Conservation (phyloP, 2,329 filamentous ascomycete species). For the Epichloe aotearoae region DNA sequence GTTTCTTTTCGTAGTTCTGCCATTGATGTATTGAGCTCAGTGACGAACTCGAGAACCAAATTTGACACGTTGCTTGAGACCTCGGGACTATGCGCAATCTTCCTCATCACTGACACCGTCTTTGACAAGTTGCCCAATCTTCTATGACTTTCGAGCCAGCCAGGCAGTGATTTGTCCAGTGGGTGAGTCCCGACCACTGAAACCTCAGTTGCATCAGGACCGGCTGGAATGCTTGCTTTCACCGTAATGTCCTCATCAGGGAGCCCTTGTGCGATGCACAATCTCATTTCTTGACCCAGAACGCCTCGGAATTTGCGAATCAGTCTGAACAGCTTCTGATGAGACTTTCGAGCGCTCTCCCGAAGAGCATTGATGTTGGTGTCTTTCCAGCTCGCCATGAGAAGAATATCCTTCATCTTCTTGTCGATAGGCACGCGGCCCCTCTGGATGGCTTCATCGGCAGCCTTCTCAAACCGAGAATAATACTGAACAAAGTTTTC, state of each 20-base stretch:
- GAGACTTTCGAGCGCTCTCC: constrained; percentile 81
- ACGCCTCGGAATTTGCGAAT: constrained; percentile 79
- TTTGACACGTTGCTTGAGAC: constrained; percentile 41
- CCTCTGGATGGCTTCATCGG: constrained; percentile 50
- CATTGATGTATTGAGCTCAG: constrained; percentile 53
- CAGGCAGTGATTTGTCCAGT: constrained; percentile 18
- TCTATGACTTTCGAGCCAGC: constrained; percentile 35
- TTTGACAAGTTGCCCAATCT: constrained; percentile 58
- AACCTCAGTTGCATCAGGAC: constrained; percentile 4
- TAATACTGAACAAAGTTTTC: constrained; percentile 69
- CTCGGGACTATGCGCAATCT: constrained; percentile 40
- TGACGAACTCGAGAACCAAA: constrained; percentile 55
- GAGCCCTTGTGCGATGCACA: constrained; percentile 46
- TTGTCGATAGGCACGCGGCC: constrained; percentile 73
- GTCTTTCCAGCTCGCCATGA: constrained; percentile 94
- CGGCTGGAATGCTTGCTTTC: constrained; percentile 1
- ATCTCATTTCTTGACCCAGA: constrained; percentile 61
- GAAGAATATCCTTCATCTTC: constrained; percentile 82
- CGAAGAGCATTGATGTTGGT: constrained; percentile 83
- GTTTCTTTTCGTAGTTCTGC: constrained; percentile 71
- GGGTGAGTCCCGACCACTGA: constrained; percentile 8
- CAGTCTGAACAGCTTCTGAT: constrained; percentile 81
- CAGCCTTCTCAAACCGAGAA: constrained; percentile 51
- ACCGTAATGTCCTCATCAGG: constrained; percentile 31
- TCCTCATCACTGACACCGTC: constrained; percentile 63